phyloP scores from a whole-genome alignment of 2,329 filamentous ascomycete species.

The Fonsecaea pedrosoi region DNA sequence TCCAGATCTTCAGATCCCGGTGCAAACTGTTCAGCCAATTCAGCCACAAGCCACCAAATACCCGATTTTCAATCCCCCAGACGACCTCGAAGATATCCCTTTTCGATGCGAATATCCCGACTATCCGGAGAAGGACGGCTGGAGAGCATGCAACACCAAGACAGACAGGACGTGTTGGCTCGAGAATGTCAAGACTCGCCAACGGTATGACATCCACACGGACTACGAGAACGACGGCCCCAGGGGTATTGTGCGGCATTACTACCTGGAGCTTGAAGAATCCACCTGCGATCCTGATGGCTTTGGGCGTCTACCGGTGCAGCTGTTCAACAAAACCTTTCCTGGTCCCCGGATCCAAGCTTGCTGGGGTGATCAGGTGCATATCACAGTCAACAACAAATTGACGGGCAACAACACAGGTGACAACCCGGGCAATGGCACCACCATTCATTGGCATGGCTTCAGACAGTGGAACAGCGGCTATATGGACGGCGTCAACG shows the following conservation, averaged over 20 bases:
- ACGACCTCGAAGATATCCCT: slow-evolving; percentile 3
- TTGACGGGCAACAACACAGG: not conserved
- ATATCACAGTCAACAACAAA: slow-evolving; percentile 14
- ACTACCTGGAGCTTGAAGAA: slow-evolving; percentile 10
- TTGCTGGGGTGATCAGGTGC: slow-evolving; percentile 18
- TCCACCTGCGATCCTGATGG: slow-evolving; percentile 8
- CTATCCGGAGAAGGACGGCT: slow-evolving; percentile 4
- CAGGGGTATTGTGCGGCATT: slow-evolving; percentile 9
- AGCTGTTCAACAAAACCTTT: slow-evolving; percentile 7
- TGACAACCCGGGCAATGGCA: slow-evolving; percentile 1
- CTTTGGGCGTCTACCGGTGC: not conserved
- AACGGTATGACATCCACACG: slow-evolving; percentile 10
- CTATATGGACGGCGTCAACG: slow-evolving; percentile 17
- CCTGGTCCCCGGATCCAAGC: slow-evolving; percentile 17
- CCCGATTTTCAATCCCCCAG: slow-evolving; percentile 7
- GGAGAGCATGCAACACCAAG: slow-evolving; percentile 5
- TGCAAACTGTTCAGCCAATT: not conserved
- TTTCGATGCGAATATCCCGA: slow-evolving; percentile 10
- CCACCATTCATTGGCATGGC: slow-evolving; percentile 19
- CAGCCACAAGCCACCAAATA: slow-evolving; percentile 4
- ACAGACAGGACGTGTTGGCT: slow-evolving; percentile 15
- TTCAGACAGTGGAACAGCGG: slow-evolving; percentile 8
- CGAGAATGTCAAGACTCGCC: not conserved
- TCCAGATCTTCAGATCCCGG: not conserved
- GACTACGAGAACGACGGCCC: slow-evolving; percentile 12